These are phyloP conservation scores for Puccinia polysora DNA, from an alignment of 1,284 basidiomycete species.

Conservation along the genomic window DNA sequence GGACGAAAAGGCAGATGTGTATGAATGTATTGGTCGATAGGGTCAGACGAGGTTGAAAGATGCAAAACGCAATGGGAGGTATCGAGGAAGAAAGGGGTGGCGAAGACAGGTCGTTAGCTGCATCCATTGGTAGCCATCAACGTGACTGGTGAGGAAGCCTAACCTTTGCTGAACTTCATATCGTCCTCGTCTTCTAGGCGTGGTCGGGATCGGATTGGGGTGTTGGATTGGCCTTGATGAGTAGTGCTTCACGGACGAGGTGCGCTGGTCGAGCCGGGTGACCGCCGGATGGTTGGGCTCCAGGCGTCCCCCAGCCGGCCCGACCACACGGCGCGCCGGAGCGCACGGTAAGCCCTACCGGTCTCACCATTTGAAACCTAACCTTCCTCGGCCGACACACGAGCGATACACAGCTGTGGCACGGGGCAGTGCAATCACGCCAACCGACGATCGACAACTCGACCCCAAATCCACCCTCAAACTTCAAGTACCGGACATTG, in stretches of 20 bases:
- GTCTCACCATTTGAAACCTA: conserved; percentile 30
- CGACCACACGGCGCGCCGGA: background rate
- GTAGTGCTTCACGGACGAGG: too few relatives aligned
- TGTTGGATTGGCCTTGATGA: too few relatives aligned
- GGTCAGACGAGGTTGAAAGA: background rate
- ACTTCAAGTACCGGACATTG: too few relatives aligned
- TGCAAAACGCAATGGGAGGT: background rate
- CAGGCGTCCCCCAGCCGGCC: background rate
- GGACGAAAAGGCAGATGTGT: background rate
- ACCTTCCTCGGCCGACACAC: background rate
- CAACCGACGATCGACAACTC: background rate
- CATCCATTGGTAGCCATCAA: too few relatives aligned
- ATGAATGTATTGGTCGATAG: background rate
- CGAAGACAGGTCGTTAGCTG: too few relatives aligned
- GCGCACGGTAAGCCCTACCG: background rate
- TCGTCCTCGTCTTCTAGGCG: conserved; percentile 7
- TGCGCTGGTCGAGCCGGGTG: too few relatives aligned
- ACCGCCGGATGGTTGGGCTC: conserved; percentile 9
- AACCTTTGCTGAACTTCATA: conserved; percentile 33
- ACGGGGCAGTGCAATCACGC: too few relatives aligned
- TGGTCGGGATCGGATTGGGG: conserved; percentile 3
- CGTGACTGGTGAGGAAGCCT: background rate
- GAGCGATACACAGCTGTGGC: background rate
- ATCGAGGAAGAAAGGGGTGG: background rate
- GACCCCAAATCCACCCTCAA: too few relatives aligned